Percentiles rank a stretch among this genome's conserved stretches.
phyloP scores from a whole-genome alignment of 2,329 filamentous ascomycete species.

The Alternaria sp. region DNA sequence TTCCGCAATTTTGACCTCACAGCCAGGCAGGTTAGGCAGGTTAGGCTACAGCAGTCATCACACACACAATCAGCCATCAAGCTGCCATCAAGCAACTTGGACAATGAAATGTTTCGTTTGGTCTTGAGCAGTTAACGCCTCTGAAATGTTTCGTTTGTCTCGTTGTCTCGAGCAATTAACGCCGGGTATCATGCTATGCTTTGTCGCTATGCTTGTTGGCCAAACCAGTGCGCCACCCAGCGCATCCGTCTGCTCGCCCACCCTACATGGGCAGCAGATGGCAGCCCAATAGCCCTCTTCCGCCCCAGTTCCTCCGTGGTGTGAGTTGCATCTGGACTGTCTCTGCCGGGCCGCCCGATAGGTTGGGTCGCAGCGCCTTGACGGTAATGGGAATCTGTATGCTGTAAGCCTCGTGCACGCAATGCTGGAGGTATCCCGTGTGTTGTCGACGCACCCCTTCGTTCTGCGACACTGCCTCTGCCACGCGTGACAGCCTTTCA shows the following conservation, averaged over 20 bases:
- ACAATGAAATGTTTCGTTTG: neutral
- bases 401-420: conserved; percentile 32
- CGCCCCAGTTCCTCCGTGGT: conserved; percentile 86
- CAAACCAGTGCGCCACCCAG: conserved; percentile 45
- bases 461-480: conserved; percentile 87
- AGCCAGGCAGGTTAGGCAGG: conserved; percentile 7
- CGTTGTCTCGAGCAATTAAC: conserved; percentile 25
- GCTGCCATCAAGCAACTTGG: neutral
- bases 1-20: conserved; percentile 26
- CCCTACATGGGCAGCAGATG: conserved; percentile 80
- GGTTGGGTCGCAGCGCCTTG: conserved; percentile 63
- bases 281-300: conserved; percentile 87
- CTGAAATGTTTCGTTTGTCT: too few species aligned
- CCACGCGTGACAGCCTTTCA: conserved; percentile 83
- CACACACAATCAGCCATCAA: neutral
- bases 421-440: too few species aligned
- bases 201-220: conserved; percentile 40
- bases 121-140: conserved; percentile 30
- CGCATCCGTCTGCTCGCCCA: conserved; percentile 30
- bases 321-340: conserved; percentile 75
- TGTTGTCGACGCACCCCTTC: conserved; percentile 74
- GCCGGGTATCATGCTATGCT: conserved; percentile 50
- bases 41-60: conserved; percentile 13
- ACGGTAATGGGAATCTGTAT: conserved; percentile 73
- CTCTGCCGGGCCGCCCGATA: conserved; percentile 44